These are phyloP conservation scores for Paramecium sonneborni DNA, from an alignment of 73 alveolate genomes.

Conservation along the genomic window DNA sequence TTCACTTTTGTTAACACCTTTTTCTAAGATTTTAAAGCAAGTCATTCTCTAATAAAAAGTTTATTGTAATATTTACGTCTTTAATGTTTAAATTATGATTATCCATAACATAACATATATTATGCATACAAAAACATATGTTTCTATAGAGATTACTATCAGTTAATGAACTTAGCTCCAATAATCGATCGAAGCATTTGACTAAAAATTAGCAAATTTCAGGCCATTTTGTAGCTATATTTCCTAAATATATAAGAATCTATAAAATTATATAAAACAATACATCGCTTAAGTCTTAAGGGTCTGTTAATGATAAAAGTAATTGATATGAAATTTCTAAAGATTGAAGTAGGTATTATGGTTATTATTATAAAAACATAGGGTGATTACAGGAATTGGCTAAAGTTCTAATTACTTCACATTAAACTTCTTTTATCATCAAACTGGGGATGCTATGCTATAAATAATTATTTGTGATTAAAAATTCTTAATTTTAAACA, in stretches of 20 bases:
- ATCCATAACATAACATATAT: neutral
- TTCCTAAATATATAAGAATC: neutral
- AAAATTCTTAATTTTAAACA: neutral
- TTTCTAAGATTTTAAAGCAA: neutral
- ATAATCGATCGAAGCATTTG: neutral
- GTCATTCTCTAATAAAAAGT: neutral
- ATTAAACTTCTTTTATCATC: neutral
- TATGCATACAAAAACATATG: conserved; percentile 6
- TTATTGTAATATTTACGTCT: neutral
- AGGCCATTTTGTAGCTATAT: neutral
- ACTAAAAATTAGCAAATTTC: neutral
- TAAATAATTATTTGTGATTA: neutral
- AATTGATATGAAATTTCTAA: no score
- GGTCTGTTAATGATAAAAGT: neutral
- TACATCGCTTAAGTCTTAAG: conserved; percentile 7
- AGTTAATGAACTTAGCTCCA: neutral
- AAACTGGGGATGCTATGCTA: neutral
- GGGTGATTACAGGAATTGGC: neutral
- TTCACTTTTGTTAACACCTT: neutral
- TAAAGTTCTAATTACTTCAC: conserved; percentile 11
- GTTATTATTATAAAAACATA: neutral
- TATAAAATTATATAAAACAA: neutral
- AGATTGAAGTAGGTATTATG: no score
- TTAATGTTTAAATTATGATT: neutral
- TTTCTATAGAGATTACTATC: no score